Conservation (phyloP, 768 basidiomycete species). For the Tricholoma matsutake region DNA sequence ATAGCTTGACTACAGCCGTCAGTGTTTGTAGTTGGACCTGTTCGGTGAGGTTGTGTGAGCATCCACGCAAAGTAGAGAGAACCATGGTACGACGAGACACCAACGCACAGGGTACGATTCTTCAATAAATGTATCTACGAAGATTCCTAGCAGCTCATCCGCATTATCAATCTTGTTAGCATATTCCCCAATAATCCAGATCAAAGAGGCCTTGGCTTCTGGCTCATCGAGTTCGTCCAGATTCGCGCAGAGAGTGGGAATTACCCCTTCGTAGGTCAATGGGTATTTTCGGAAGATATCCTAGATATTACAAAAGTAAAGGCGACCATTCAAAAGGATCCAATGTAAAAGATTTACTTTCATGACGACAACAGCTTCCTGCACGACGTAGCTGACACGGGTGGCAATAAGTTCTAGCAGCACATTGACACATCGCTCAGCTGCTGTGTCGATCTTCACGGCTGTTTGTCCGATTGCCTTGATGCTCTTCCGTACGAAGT, state of each 20-base stretch:
- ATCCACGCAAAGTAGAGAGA: neutral
- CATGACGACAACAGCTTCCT: conserved; percentile 98
- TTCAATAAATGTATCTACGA: conserved; percentile 90
- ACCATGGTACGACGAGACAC: neutral
- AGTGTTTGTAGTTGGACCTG: conserved; percentile 78
- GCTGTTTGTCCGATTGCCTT: conserved; percentile 97
- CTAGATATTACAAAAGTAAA: conserved; percentile 36
- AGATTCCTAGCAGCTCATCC: conserved; percentile 84
- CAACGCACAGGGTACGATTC: conserved; percentile 80
- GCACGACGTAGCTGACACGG: conserved; percentile 94
- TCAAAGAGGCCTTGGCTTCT: conserved; percentile 95
- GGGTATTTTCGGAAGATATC: conserved; percentile 99
- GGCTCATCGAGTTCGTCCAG: conserved; percentile 97
- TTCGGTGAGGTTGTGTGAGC: conserved; percentile 6
- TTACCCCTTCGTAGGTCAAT: conserved; percentile 93
- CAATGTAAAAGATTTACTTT: conserved; percentile 59
- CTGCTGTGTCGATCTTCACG: conserved; percentile 89
- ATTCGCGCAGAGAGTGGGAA: conserved; percentile 91
- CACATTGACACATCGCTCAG: conserved; percentile 93
- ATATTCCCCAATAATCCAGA: conserved; percentile 99
- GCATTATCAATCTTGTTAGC: conserved; percentile 98
- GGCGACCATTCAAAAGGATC: neutral
- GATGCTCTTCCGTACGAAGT: conserved; percentile 93
- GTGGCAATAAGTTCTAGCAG: conserved; percentile 90
- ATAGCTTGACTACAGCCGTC: conserved; percentile 96